phyloP scores from a whole-genome alignment of 2,329 filamentous ascomycete genomes.

The Venturia nashicola region DNA sequence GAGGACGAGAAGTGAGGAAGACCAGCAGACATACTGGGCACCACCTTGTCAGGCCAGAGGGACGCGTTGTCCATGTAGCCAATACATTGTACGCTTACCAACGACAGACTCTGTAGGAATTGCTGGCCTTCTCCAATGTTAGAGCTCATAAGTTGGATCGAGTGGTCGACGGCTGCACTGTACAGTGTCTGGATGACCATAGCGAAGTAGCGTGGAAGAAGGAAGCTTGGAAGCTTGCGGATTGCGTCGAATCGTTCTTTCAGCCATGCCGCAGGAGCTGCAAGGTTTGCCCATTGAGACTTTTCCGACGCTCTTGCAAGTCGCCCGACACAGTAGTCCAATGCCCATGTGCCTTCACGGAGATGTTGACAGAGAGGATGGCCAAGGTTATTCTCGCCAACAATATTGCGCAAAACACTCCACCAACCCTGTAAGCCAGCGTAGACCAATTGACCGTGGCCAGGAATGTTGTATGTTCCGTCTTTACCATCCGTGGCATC shows the following conservation, averaged over 20 bases:
- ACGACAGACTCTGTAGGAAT: conserved; percentile 76
- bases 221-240: conserved; percentile 71
- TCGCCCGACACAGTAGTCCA: conserved; percentile 75
- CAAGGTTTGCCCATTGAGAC: conserved; percentile 49
- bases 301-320: conserved; percentile 59
- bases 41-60: conserved; percentile 71
- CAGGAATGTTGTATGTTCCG: conserved; percentile 81
- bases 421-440: conserved; percentile 98
- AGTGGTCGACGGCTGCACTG: conserved; percentile 66
- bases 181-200: conserved; percentile 81
- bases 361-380: conserved; percentile 91
- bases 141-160: conserved; percentile 64
- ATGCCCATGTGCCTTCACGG: conserved; percentile 78
- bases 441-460: conserved; percentile 75
- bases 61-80: conserved; percentile 84
- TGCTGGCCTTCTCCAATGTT: conserved; percentile 71
- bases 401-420: conserved; percentile 76
- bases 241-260: conserved; percentile 77
- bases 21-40: conserved; percentile 81
- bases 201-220: conserved; percentile 87
- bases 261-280: conserved; percentile 63
- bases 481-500: conserved; percentile 69
- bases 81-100: conserved; percentile 87
- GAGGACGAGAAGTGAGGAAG: conserved; percentile 86
- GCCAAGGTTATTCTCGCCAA: conserved; percentile 79